Conservation (phyloP, 139 green algal species). For the Chlamydomonas asymmetrica region DNA sequence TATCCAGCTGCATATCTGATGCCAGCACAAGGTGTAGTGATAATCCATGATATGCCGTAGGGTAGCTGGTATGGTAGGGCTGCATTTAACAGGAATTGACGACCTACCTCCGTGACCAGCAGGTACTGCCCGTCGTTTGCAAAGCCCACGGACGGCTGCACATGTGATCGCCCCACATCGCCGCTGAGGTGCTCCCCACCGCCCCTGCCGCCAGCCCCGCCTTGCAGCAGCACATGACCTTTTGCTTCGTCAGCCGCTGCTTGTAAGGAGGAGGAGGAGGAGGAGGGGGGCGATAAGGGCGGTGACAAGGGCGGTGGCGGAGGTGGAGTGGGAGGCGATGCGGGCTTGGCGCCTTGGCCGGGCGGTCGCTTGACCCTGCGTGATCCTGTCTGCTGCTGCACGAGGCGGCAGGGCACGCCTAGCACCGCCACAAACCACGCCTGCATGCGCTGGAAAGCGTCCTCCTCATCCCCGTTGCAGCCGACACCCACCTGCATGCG, state of each 20-base stretch:
- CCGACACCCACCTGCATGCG: slow-evolving; percentile 13
- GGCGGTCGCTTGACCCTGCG: slow-evolving; percentile 16
- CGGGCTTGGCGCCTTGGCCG: neutral
- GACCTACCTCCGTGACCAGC: slow-evolving; percentile 13
- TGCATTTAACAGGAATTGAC: slow-evolving; percentile 8
- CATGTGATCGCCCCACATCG: no score
- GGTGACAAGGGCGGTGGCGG: no score
- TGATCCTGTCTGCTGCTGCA: slow-evolving; percentile 47
- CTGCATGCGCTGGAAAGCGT: slow-evolving; percentile 8
- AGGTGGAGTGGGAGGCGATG: no score
- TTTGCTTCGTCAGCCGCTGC: no score
- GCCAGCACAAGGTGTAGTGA: slow-evolving; percentile 3
- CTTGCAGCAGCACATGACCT: no score
- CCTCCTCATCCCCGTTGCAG: neutral
- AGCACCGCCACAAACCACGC: slow-evolving; percentile 72
- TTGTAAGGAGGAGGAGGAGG: no score
- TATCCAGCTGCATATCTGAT: neutral
- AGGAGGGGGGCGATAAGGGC: no score
- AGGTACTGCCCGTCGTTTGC: slow-evolving; percentile 83
- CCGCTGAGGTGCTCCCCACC: no score
- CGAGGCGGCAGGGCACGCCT: slow-evolving; percentile 68
- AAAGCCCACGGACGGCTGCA: slow-evolving; percentile 54
- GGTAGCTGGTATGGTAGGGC: no score
- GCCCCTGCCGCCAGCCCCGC: no score
- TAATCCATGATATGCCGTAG: no score